Evolutionary conservation across 306 rosid species (phyloP).

Genomic region (Cucumis cinereus): DNA sequence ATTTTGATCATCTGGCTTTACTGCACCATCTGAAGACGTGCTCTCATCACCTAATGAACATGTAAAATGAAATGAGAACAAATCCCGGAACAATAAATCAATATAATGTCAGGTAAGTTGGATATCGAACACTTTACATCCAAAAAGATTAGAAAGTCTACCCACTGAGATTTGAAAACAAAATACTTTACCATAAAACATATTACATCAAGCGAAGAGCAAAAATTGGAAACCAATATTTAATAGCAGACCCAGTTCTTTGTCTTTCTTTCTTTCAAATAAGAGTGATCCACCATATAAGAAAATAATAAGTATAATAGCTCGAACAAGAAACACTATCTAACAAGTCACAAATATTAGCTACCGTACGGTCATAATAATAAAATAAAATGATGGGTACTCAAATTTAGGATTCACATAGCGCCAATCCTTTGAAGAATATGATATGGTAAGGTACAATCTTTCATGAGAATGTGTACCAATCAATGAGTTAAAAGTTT

Average conservation of each 20-base stretch:
- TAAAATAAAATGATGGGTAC: background rate
- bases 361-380: background rate
- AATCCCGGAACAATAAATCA: background rate
- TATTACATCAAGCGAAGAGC: background rate
- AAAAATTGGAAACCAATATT: background rate
- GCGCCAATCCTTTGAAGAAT: background rate
- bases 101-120: background rate
- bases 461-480: background rate
- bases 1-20: constrained; percentile 23
- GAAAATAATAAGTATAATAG: background rate
- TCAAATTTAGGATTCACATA: background rate
- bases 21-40: constrained; percentile 33
- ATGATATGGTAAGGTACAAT: background rate
- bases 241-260: background rate
- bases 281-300: background rate
- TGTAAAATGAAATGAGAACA: background rate
- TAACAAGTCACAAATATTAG: background rate
- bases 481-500: background rate
- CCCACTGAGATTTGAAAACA: background rate
- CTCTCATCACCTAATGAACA: constrained; percentile 50
- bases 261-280: background rate
- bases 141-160: background rate
- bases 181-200: background rate
- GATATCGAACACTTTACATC: background rate
- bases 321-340: background rate